Percentiles rank a stretch among this genome's conserved stretches.
Evolutionary conservation across 306 rosid genomes (phyloP).

Genomic region (Begonia masoniana): DNA sequence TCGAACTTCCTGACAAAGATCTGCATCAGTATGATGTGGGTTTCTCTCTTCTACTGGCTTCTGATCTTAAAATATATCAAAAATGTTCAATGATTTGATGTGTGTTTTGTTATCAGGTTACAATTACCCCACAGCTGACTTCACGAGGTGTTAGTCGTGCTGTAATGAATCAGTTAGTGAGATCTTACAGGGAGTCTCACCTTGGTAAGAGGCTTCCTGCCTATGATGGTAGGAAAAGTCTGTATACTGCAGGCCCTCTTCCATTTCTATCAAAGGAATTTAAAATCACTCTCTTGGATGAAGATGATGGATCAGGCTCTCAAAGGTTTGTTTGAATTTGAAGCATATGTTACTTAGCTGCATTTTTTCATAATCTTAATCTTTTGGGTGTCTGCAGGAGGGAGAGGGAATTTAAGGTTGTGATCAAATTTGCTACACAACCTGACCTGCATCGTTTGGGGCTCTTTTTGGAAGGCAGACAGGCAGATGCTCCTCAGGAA

Average conservation of each 20-base stretch:
- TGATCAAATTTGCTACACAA: conserved; percentile 78
- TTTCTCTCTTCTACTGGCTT: neutral
- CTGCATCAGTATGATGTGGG: conserved; percentile 96
- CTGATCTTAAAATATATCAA: neutral
- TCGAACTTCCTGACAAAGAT: conserved; percentile 79
- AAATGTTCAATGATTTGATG: neutral
- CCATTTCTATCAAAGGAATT: conserved; percentile 72
- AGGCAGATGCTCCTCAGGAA: conserved; percentile 96
- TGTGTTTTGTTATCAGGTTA: conserved; percentile 36
- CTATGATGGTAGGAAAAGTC: conserved; percentile 93
- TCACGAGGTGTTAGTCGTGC: conserved; percentile 86
- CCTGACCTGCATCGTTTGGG: conserved; percentile 94
- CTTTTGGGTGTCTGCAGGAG: conserved; percentile 30
- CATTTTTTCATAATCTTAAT: too few relatives aligned
- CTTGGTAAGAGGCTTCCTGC: conserved; percentile 82
- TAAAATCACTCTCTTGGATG: conserved; percentile 56
- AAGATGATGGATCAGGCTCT: conserved; percentile 77
- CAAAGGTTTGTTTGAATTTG: conserved; percentile 31
- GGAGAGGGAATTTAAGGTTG: conserved; percentile 73
- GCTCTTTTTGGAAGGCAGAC: conserved; percentile 80
- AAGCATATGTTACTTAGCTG: too few relatives aligned
- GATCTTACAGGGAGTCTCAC: conserved; percentile 54
- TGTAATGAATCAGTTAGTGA: conserved; percentile 73
- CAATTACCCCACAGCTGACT: conserved; percentile 79
- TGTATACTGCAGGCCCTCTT: conserved; percentile 89